These are phyloP conservation scores for Papiliotrema fonsecae DNA, from an alignment of 1,284 basidiomycete genomes.

Conservation along the genomic window DNA sequence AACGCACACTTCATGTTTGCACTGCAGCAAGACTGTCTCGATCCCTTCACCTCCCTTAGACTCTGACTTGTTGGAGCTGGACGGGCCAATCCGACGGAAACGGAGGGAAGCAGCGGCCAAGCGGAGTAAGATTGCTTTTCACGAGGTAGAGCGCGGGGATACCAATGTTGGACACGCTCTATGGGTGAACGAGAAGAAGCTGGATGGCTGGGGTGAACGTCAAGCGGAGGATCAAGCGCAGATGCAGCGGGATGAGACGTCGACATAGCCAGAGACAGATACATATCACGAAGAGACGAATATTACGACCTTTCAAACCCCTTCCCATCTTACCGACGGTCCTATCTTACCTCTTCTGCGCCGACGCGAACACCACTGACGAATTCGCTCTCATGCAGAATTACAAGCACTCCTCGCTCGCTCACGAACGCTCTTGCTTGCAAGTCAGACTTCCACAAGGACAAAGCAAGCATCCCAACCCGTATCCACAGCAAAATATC, in stretches of 20 bases:
- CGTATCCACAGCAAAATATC: slow-evolving; percentile 34
- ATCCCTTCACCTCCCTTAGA: slow-evolving; percentile 4
- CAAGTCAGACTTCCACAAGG: slow-evolving; percentile 31
- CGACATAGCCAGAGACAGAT: not conserved
- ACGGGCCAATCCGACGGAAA: slow-evolving; percentile 24
- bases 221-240: not conserved
- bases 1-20: slow-evolving; percentile 26
- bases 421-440: slow-evolving; percentile 22
- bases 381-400: not conserved
- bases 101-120: slow-evolving; percentile 12
- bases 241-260: not conserved
- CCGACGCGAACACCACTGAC: not conserved
- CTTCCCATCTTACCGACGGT: too few species aligned
- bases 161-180: slow-evolving; percentile 15
- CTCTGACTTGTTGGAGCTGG: slow-evolving; percentile 9
- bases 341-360: too few species aligned
- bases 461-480: slow-evolving; percentile 30
- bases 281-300: too few species aligned
- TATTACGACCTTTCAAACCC: too few species aligned
- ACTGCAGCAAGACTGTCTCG: slow-evolving; percentile 23
- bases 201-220: slow-evolving; percentile 21
- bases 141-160: slow-evolving; percentile 18
- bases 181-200: slow-evolving; percentile 16
- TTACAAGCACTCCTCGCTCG: not conserved
- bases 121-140: slow-evolving; percentile 15